A percentile compares a stretch with the other conserved stretches of the same genome.
phyloP scores from a whole-genome alignment of 768 basidiomycete species.

The Russula griseocarnosa region DNA sequence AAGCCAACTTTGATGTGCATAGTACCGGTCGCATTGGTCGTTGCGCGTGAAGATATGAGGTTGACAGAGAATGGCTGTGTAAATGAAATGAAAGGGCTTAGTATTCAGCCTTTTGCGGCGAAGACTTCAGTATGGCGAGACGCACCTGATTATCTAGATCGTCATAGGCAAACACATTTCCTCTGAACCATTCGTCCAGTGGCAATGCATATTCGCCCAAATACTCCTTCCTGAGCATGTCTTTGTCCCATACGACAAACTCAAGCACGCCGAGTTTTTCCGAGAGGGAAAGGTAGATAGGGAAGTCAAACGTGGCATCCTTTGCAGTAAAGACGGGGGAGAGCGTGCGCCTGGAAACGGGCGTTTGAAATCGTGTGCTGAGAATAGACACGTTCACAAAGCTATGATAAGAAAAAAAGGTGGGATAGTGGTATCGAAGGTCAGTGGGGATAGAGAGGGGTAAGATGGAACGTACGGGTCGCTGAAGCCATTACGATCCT shows the following conservation, averaged over 20 bases:
- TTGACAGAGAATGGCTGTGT: conserved; percentile 45
- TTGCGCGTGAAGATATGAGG: conserved; percentile 48
- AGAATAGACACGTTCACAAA: conserved; percentile 67
- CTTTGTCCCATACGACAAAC: conserved; percentile 91
- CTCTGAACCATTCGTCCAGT: conserved; percentile 78
- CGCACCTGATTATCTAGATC: conserved; percentile 67
- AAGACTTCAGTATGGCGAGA: conserved; percentile 9
- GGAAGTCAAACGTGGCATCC: conserved; percentile 86
- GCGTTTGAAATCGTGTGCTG: conserved; percentile 60
- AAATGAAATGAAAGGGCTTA: neutral
- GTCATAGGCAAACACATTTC: conserved; percentile 49
- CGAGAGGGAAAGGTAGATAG: conserved; percentile 71
- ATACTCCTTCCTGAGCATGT: conserved; percentile 86
- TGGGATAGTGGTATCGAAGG: neutral
- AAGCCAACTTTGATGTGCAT: conserved; percentile 63
- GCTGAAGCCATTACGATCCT: conserved; percentile 63
- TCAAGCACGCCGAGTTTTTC: conserved; percentile 73
- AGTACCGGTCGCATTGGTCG: conserved; percentile 47
- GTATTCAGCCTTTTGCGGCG: conserved; percentile 29
- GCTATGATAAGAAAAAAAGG: conserved; percentile 37
- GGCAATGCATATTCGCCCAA: conserved; percentile 81
- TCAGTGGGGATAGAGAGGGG: conserved; percentile 8
- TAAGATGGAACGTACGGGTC: conserved; percentile 59
- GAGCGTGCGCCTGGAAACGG: conserved; percentile 66
- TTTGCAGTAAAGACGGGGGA: conserved; percentile 60